Evolutionary conservation across 225 moss, liverwort and hornwort species (phyloP).

Genomic region (Rhytidiadelphus loreus): DNA sequence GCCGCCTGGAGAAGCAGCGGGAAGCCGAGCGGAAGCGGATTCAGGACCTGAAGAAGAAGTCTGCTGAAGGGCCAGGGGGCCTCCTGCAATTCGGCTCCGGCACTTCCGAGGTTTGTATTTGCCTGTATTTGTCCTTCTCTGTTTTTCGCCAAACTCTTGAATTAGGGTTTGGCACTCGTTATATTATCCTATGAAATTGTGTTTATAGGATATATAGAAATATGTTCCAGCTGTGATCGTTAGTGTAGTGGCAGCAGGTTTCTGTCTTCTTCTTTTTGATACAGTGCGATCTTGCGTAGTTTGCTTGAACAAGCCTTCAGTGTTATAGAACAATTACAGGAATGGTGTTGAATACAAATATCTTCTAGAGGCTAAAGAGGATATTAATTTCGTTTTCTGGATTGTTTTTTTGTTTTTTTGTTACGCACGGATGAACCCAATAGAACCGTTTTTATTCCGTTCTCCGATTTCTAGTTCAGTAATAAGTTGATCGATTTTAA

Average conservation of each 20-base stretch:
- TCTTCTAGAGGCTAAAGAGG: neutral
- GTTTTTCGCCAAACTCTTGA: neutral
- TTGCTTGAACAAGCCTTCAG: neutral
- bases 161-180: neutral
- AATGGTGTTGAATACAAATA: neutral
- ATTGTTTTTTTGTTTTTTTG: neutral
- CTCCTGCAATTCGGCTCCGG: conserved; percentile 77
- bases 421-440: neutral
- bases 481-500: neutral
- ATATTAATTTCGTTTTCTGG: neutral
- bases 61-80: conserved; percentile 62
- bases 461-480: conserved; percentile 21
- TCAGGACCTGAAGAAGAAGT: conserved; percentile 72
- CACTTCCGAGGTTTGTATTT: conserved; percentile 47
- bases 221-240: neutral
- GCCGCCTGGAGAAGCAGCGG: conserved; percentile 72
- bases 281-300: neutral
- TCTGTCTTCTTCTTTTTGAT: neutral
- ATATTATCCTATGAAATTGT: neutral
- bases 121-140: neutral
- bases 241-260: neutral
- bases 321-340: neutral
- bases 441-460: conserved; percentile 45
- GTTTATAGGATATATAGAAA: neutral
- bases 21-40: conserved; percentile 75